phyloP scores from a whole-genome alignment of 768 basidiomycete genomes.

The Lactarius indigo region DNA sequence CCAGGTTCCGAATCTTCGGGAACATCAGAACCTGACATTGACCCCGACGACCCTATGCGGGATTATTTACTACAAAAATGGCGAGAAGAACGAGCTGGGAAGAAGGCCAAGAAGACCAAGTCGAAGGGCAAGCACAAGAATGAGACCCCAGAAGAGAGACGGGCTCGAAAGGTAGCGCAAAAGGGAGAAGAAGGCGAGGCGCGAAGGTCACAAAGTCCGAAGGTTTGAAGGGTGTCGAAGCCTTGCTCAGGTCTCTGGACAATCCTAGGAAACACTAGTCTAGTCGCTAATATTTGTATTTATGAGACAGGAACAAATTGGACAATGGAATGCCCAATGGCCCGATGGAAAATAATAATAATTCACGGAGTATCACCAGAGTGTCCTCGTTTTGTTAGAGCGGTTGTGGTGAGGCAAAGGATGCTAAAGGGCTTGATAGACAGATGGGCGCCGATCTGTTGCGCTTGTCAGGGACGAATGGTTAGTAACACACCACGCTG shows the following conservation, averaged over 20 bases:
- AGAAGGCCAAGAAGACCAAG: constrained; percentile 57
- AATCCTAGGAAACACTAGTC: constrained; percentile 19
- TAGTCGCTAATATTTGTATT: not conserved
- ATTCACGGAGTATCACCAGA: too few relatives aligned
- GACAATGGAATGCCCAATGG: not conserved
- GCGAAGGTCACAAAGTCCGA: constrained; percentile 50
- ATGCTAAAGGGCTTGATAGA: too few relatives aligned
- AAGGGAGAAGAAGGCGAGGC: constrained; percentile 61
- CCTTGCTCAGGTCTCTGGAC: constrained; percentile 53
- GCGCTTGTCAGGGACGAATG: not conserved
- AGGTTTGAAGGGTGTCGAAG: constrained; percentile 63
- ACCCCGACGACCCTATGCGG: constrained; percentile 97
- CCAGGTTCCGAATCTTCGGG: constrained; percentile 64
- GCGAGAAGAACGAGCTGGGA: constrained; percentile 62
- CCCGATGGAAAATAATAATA: too few relatives aligned
- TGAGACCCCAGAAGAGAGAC: constrained; percentile 77
- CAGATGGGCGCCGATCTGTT: not conserved
- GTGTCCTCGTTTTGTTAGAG: too few relatives aligned
- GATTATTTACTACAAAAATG: constrained; percentile 81
- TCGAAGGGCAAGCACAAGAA: constrained; percentile 58
- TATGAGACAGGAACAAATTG: not conserved
- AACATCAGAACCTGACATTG: constrained; percentile 63
- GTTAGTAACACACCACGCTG: not conserved
- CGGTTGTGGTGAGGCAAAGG: too few relatives aligned
- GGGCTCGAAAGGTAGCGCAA: constrained; percentile 71